Conservation (phyloP, 805 yeast genomes). For the Yamadazyma philogaea region DNA sequence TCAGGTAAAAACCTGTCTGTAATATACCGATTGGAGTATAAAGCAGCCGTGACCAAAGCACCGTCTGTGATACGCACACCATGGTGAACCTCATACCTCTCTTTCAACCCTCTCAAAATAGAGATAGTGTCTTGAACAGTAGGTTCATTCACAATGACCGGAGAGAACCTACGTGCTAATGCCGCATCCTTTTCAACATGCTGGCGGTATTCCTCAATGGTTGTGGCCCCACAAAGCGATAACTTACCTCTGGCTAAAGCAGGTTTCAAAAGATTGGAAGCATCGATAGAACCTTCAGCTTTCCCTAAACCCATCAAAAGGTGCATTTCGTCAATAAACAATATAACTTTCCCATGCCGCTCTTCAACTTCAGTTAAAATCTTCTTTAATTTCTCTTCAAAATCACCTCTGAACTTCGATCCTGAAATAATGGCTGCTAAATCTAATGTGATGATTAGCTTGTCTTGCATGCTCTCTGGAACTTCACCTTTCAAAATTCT, state of each 20-base stretch:
- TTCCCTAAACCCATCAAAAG: constrained; percentile 87
- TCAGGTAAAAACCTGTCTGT: constrained; percentile 92
- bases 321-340: constrained; percentile 90
- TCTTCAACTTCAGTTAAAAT: constrained; percentile 83
- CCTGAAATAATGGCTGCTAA: constrained; percentile 89
- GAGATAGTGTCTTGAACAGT: constrained; percentile 87
- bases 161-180: constrained; percentile 87
- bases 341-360: constrained; percentile 67
- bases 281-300: constrained; percentile 93
- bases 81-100: constrained; percentile 93
- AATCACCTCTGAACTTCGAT: constrained; percentile 94
- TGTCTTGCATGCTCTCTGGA: constrained; percentile 89
- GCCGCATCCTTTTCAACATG: constrained; percentile 97
- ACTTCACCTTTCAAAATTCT: constrained; percentile 88
- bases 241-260: constrained; percentile 88
- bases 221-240: constrained; percentile 95
- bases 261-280: constrained; percentile 89
- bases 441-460: constrained; percentile 79
- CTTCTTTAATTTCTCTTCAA: constrained; percentile 81
- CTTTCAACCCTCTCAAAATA: constrained; percentile 89
- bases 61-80: constrained; percentile 93
- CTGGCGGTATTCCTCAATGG: constrained; percentile 87
- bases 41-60: constrained; percentile 91
- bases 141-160: constrained; percentile 84
- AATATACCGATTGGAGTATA: constrained; percentile 83